Evolutionary conservation across 257 asterid species (phyloP), one percentile per base, ranked within the genome.

Genomic region (Salvia rosmarinus): DNA sequence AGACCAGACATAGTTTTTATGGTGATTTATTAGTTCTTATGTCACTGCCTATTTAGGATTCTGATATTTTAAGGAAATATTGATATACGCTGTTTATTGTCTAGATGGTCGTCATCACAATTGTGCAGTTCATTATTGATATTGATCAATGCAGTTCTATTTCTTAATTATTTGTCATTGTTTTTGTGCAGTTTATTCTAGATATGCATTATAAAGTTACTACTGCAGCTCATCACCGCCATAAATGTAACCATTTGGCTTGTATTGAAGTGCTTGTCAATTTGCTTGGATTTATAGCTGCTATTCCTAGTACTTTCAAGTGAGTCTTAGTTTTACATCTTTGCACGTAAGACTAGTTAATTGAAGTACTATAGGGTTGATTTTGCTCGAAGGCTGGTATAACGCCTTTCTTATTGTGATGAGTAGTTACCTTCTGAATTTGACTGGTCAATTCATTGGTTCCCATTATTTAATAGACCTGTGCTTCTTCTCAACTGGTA

Each of bases 1-100:
- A 83, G 99, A 73, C 90, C 97, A 49, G 99, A 91, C 88, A 86
- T 97, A 83, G 99, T 94, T 67, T 94, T 94, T 70, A 89, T 85
- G 92, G 99, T 86, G 85, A 78, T 79, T 72, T 50, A 68, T 35
- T 67, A 21, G 70, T 76, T 68, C 43, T 64, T 51, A 10, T 65
- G 46, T 34, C 17, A n/a, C 52, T 14, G 64, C 37, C 54, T 64
- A 35, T 63, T 2, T 43, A 40, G 56, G 50, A 70, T 37, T n/a
- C n/a, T n/a, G n/a, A n/a, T n/a, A 9, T 40, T 13, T 43, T 37
- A 12, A 57, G 46, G 59, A 43, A 52, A 74, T 47, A 61, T 52
- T 64, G 60, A 30, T 62, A 50, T 55, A 32, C 13, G 32, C 54
- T 17, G 47, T 46, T 49, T 63, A 20, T 43, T 17, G 67, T 72